Conservation (phyloP, 768 basidiomycete genomes). For the Candolleomyces aberdarensis region DNA sequence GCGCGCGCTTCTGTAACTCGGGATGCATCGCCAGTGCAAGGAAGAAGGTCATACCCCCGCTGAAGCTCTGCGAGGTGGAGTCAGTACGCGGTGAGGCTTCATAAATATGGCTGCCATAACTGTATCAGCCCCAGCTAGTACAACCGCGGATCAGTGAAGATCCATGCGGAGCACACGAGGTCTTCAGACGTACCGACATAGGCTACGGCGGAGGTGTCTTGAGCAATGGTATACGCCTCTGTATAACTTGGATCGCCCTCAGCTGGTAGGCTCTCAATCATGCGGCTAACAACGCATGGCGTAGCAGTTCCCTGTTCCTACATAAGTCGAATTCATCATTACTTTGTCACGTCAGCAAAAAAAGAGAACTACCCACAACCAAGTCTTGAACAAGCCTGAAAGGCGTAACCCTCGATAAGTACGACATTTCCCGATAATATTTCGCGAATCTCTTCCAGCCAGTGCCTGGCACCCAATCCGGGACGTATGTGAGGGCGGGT, state of each 20-base stretch:
- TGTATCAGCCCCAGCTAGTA: constrained; percentile 6
- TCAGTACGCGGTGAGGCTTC: not conserved
- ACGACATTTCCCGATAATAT: constrained; percentile 19
- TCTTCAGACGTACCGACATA: constrained; percentile 17
- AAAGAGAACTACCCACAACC: not conserved
- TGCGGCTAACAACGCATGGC: constrained; percentile 14
- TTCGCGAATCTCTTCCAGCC: constrained; percentile 40
- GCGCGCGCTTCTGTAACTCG: constrained; percentile 24
- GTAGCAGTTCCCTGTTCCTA: constrained; percentile 12
- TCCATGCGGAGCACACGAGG: not conserved
- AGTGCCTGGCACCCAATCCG: constrained; percentile 47
- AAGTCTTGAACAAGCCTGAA: not conserved
- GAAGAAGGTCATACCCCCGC: constrained; percentile 20
- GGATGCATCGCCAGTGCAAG: constrained; percentile 23
- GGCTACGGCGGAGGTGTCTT: constrained; percentile 17
- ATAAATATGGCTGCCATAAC: not conserved
- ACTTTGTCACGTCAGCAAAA: not conserved
- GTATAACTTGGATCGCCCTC: constrained; percentile 7
- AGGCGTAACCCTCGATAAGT: not conserved
- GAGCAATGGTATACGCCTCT: constrained; percentile 20
- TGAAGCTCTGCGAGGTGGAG: constrained; percentile 16
- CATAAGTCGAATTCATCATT: not conserved
- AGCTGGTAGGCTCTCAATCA: constrained; percentile 17
- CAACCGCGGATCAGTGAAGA: not conserved
- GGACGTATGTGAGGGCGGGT: constrained; percentile 36